Percentiles rank a stretch among this genome's conserved stretches.
These are phyloP conservation scores for Tolypocladium tropicale DNA, from an alignment of 2,329 filamentous ascomycete species.

Conservation along the genomic window DNA sequence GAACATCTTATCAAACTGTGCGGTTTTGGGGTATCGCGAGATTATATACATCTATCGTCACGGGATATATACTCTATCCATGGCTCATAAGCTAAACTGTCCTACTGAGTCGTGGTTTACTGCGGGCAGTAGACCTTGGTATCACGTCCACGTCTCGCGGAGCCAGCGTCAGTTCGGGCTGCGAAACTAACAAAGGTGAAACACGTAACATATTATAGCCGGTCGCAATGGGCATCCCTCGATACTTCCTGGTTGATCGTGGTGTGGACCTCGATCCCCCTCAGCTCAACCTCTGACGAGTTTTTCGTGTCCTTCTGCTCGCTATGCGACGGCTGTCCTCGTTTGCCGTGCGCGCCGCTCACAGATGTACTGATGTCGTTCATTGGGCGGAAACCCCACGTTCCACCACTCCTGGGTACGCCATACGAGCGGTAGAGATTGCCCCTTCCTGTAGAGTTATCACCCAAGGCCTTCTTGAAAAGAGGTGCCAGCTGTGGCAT, in stretches of 20 bases:
- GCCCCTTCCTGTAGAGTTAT: neutral
- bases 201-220: neutral
- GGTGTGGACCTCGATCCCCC: conserved; percentile 8
- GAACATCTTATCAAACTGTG: no score
- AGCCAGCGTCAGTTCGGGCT: neutral
- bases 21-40: no score
- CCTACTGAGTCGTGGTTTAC: no score
- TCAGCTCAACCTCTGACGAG: conserved; percentile 8
- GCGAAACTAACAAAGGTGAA: neutral
- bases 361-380: neutral
- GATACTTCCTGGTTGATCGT: conserved; percentile 8
- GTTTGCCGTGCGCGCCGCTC: neutral
- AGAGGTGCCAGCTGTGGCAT: neutral
- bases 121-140: neutral
- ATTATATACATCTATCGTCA: no score
- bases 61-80: no score
- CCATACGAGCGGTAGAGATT: neutral
- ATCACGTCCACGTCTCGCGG: neutral
- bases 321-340: neutral
- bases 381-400: neutral
- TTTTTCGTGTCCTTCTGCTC: neutral
- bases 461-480: neutral
- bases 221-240: neutral
- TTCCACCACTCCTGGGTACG: neutral
- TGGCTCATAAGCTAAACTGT: no score